Conservation (phyloP, 1,284 basidiomycete genomes). For the Tilletia caries region DNA sequence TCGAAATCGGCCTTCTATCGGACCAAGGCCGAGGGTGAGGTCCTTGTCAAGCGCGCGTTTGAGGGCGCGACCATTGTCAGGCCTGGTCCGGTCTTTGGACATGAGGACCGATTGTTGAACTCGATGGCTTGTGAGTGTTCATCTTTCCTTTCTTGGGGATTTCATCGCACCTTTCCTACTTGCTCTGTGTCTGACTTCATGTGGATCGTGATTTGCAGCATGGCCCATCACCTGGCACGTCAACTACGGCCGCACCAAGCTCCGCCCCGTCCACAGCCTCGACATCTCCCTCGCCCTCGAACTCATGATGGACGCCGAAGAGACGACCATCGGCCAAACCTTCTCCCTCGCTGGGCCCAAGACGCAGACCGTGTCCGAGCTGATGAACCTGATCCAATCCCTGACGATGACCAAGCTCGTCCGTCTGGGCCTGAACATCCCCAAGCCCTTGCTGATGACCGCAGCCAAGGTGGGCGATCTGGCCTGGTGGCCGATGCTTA, state of each 20-base stretch:
- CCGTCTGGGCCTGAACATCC: constrained; percentile 70
- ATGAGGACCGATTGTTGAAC: constrained; percentile 91
- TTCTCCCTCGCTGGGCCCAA: constrained; percentile 85
- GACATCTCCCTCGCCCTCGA: constrained; percentile 90
- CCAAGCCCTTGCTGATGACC: constrained; percentile 69
- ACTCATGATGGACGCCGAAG: constrained; percentile 68
- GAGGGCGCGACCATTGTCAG: constrained; percentile 84
- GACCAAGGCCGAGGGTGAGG: constrained; percentile 86
- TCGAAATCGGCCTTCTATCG: constrained; percentile 82
- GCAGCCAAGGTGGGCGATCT: constrained; percentile 69
- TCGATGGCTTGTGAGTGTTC: constrained; percentile 76
- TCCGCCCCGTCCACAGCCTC: constrained; percentile 86
- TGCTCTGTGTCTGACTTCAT: not conserved
- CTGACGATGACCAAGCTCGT: constrained; percentile 67
- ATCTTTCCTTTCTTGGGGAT: not conserved
- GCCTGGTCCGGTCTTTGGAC: constrained; percentile 80
- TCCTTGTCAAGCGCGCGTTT: constrained; percentile 78
- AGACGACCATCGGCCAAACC: constrained; percentile 65
- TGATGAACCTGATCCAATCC: constrained; percentile 75
- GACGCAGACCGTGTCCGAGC: constrained; percentile 77
- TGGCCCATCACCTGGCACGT: constrained; percentile 94
- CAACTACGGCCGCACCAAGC: constrained; percentile 79
- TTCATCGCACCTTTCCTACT: no score
- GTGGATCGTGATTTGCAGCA: constrained; percentile 57
- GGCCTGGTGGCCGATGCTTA: constrained; percentile 87